phyloP scores from a whole-genome alignment of 1,284 basidiomycete genomes.

The Volvariella volvacea region DNA sequence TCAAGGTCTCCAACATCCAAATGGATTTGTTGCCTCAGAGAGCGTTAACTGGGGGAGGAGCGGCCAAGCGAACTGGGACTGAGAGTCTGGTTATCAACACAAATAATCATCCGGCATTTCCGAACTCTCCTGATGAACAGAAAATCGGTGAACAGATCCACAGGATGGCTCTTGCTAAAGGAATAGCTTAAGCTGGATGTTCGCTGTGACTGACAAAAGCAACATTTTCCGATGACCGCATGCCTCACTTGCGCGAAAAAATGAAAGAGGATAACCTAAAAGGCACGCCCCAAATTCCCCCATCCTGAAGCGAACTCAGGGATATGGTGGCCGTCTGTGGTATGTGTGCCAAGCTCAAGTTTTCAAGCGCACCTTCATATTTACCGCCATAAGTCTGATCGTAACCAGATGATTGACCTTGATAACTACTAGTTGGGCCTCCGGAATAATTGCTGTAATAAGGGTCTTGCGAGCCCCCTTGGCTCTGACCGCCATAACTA shows the following conservation, averaged over 20 bases:
- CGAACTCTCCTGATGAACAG: too few species aligned
- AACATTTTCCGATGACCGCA: too few species aligned
- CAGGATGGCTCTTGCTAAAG: constrained; percentile 1
- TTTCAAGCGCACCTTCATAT: constrained; percentile 76
- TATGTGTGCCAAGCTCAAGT: constrained; percentile 40
- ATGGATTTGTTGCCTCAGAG: constrained; percentile 20
- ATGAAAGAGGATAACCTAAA: too few species aligned
- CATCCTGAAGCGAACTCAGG: constrained; percentile 4
- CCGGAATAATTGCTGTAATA: constrained; percentile 53
- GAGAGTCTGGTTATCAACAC: constrained; percentile 7
- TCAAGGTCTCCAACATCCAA: constrained; percentile 15
- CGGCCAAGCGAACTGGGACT: constrained; percentile 13
- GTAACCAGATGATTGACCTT: constrained; percentile 36
- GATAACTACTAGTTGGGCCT: constrained; percentile 34
- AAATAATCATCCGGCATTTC: too few species aligned
- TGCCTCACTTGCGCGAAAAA: too few species aligned
- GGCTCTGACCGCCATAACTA: constrained; percentile 54
- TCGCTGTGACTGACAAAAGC: neutral
- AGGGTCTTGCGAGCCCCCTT: constrained; percentile 41
- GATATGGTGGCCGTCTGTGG: constrained; percentile 17
- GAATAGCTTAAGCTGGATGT: neutral
- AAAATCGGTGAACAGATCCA: neutral
- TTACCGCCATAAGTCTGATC: constrained; percentile 49
- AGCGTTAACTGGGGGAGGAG: constrained; percentile 9
- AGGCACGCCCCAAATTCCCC: neutral